Evolutionary conservation across 345 rosid species (phyloP).

Genomic region (Triadica sebifera): DNA sequence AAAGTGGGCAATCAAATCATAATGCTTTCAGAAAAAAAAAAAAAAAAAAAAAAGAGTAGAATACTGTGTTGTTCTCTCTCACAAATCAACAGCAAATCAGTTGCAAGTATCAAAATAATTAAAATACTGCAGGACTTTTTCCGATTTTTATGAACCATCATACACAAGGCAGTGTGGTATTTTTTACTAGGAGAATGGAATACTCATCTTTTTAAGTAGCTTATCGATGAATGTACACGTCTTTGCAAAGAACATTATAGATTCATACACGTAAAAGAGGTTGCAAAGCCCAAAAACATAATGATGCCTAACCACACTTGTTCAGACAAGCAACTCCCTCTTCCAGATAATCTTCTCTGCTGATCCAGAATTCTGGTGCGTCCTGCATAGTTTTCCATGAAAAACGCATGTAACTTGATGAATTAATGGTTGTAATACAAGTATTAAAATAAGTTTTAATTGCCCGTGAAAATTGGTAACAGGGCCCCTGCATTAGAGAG

Average conservation of each 20-base stretch:
- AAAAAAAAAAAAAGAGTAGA: too few species aligned
- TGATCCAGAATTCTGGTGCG: conserved; percentile 96
- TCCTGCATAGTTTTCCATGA: conserved; percentile 49
- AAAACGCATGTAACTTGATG: conserved; percentile 3
- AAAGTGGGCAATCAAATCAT: too few species aligned
- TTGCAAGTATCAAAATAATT: too few species aligned
- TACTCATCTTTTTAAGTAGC: not conserved
- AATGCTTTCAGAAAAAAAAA: too few species aligned
- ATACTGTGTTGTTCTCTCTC: too few species aligned
- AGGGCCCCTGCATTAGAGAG: conserved; percentile 6
- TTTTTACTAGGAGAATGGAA: not conserved
- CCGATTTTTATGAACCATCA: too few species aligned
- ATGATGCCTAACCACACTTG: conserved; percentile 61
- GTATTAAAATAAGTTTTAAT: not conserved
- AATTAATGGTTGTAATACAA: not conserved
- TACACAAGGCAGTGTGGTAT: not conserved
- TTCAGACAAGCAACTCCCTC: conserved; percentile 78
- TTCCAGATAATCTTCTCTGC: conserved; percentile 84
- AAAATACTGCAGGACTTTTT: too few species aligned
- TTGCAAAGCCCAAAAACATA: not conserved
- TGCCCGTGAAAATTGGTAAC: not conserved
- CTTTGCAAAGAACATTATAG: not conserved
- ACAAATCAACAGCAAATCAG: too few species aligned
- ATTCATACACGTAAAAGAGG: not conserved
- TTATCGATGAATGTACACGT: not conserved